phyloP scores from a whole-genome alignment of 495 filamentous ascomycete species.

The Penicillium cataractarum region DNA sequence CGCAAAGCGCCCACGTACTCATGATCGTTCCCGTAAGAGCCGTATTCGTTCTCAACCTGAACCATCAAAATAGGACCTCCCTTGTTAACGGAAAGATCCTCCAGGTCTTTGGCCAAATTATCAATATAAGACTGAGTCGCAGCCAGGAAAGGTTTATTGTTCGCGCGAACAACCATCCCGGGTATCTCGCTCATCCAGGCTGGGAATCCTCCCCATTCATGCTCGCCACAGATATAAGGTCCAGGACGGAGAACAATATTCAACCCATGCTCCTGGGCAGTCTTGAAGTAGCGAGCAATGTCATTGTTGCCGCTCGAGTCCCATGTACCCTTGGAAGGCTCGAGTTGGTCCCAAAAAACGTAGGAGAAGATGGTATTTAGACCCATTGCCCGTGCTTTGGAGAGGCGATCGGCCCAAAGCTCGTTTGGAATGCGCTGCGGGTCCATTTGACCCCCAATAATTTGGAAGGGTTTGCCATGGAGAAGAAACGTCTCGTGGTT shows the following conservation, averaged over 20 bases:
- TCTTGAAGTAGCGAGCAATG: slow-evolving; percentile 43
- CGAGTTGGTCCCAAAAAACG: slow-evolving; percentile 51
- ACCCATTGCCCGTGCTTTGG: slow-evolving; percentile 48
- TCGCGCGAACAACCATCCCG: slow-evolving; percentile 42
- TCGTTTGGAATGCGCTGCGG: slow-evolving; percentile 47
- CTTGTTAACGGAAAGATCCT: slow-evolving; percentile 35
- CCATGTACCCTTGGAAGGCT: slow-evolving; percentile 42
- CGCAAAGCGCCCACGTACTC: slow-evolving; percentile 38
- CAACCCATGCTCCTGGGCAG: slow-evolving; percentile 46
- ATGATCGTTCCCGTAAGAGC: slow-evolving; percentile 47
- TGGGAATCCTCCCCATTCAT: slow-evolving; percentile 54
- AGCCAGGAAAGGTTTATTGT: slow-evolving; percentile 41
- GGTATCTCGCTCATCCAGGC: slow-evolving; percentile 45
- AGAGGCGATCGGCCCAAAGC: slow-evolving; percentile 46
- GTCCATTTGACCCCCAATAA: slow-evolving; percentile 56
- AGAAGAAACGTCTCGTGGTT: slow-evolving; percentile 42
- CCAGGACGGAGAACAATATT: slow-evolving; percentile 48
- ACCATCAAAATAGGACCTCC: slow-evolving; percentile 52
- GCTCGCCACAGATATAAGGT: slow-evolving; percentile 52
- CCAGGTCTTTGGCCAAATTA: slow-evolving; percentile 38
- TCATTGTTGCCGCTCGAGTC: slow-evolving; percentile 35
- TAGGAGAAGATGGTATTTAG: slow-evolving; percentile 54
- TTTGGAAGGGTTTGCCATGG: slow-evolving; percentile 43
- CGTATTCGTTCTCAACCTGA: slow-evolving; percentile 56
- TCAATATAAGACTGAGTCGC: slow-evolving; percentile 39